A percentile compares a stretch with the other conserved stretches of the same genome.
These are phyloP conservation scores for Venustampulla echinocandica DNA, from an alignment of 495 filamentous ascomycete genomes.

Conservation along the genomic window DNA sequence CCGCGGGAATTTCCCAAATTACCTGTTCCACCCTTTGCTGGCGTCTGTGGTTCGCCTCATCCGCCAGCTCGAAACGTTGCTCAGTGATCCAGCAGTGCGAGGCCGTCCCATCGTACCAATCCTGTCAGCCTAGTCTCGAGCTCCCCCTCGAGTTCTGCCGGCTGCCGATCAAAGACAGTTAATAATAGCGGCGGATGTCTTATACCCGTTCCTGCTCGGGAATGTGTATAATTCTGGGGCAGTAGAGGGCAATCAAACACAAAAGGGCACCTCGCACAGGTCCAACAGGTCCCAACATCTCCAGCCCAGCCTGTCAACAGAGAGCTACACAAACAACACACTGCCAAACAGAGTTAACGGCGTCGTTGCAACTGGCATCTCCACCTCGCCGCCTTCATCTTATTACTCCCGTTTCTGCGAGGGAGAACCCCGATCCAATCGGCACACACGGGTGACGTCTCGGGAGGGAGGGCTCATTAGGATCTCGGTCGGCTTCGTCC, in stretches of 20 bases:
- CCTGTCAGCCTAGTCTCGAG: not conserved
- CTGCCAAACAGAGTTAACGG: not conserved
- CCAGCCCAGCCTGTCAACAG: not conserved
- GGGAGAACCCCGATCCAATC: conserved; percentile 11
- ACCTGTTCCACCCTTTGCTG: conserved; percentile 1
- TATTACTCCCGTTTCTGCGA: not conserved
- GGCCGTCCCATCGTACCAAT: not conserved
- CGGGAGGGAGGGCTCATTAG: conserved; percentile 8
- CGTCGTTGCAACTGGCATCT: not conserved
- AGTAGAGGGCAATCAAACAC: conserved; percentile 17
- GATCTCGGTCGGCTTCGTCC: conserved; percentile 7
- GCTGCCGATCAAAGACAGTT: conserved; percentile 3
- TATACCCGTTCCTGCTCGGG: conserved; percentile 12
- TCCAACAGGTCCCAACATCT: conserved; percentile 3
- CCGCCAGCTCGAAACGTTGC: not conserved
- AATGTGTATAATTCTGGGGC: conserved; percentile 9
- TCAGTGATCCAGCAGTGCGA: not conserved
- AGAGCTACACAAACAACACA: conserved; percentile 1
- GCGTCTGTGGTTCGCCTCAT: not conserved
- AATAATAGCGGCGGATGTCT: conserved; percentile 17
- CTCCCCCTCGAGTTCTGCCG: conserved; percentile 7
- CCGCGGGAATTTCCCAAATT: not conserved
- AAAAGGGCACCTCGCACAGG: not conserved
- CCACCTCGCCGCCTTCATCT: not conserved
- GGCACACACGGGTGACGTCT: conserved; percentile 15